phyloP scores from a whole-genome alignment of 345 rosid species.

The Cardamine occulta region DNA sequence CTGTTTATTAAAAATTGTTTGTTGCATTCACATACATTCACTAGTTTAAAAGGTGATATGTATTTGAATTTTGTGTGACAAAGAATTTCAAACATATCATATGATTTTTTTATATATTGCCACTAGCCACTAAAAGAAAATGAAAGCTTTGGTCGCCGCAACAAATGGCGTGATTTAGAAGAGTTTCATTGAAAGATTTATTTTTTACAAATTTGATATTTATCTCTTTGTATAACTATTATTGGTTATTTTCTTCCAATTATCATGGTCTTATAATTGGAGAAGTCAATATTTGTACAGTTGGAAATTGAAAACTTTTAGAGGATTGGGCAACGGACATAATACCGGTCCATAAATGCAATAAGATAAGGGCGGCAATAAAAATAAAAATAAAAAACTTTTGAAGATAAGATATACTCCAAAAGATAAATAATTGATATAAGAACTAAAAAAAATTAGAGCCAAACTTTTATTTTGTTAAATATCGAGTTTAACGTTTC shows the following conservation, averaged over 20 bases:
- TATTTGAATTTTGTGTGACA: not conserved
- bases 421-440: not conserved
- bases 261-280: slow-evolving; percentile 9
- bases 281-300: slow-evolving; percentile 39
- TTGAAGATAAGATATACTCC: slow-evolving; percentile 10
- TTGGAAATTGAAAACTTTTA: slow-evolving; percentile 24
- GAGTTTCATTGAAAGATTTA: not conserved
- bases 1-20: slow-evolving; percentile 9
- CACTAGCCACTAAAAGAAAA: slow-evolving; percentile 11
- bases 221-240: not conserved
- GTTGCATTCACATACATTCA: not conserved
- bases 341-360: slow-evolving; percentile 35
- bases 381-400: not conserved
- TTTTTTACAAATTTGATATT: not conserved
- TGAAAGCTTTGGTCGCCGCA: slow-evolving; percentile 31
- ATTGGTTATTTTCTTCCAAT: slow-evolving; percentile 8
- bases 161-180: slow-evolving; percentile 37
- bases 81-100: not conserved
- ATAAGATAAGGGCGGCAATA: slow-evolving; percentile 20
- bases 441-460: not conserved
- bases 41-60: not conserved
- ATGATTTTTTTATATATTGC: not conserved
- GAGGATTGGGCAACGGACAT: slow-evolving; percentile 24
- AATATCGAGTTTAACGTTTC: not conserved
- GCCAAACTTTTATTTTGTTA: not conserved